phyloP scores from a whole-genome alignment of 352 stramenopile species.

The Bremia lactucae region DNA sequence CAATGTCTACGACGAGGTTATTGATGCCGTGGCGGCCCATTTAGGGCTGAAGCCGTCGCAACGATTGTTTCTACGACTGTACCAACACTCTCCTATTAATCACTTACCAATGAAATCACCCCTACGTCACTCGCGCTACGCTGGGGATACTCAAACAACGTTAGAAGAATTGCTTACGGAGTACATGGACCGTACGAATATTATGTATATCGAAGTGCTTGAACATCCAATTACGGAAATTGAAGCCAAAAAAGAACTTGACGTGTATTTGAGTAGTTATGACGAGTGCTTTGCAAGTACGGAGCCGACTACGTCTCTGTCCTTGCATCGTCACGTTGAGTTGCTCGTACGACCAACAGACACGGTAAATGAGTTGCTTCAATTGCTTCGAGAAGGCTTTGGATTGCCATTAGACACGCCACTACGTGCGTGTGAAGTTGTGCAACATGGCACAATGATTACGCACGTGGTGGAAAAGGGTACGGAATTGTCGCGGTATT shows the following conservation, averaged over 20 bases:
- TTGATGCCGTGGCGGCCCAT: conserved; percentile 41
- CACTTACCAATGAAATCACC: conserved; percentile 51
- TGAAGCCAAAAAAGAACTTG: conserved; percentile 73
- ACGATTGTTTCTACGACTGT: conserved; percentile 57
- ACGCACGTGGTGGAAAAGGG: conserved; percentile 29
- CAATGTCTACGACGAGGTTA: conserved; percentile 64
- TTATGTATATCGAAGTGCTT: conserved; percentile 69
- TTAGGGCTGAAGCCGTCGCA: conserved; percentile 33
- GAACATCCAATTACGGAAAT: conserved; percentile 72
- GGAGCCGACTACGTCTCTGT: conserved; percentile 22
- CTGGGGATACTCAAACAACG: conserved; percentile 44
- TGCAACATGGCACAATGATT: conserved; percentile 50
- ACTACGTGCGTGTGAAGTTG: conserved; percentile 53
- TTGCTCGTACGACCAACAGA: conserved; percentile 51
- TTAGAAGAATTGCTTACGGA: conserved; percentile 65
- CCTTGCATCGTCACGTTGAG: conserved; percentile 15
- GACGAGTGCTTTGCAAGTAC: conserved; percentile 49
- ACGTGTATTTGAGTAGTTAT: conserved; percentile 70
- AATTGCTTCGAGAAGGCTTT: conserved; percentile 36
- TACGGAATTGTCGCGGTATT: conserved; percentile 37
- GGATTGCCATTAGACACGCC: conserved; percentile 22
- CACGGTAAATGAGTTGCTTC: conserved; percentile 40
- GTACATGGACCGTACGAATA: conserved; percentile 54
- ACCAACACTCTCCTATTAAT: conserved; percentile 68
- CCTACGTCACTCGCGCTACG: conserved; percentile 52